Conservation (phyloP, 2,329 filamentous ascomycete species). For the Lecanicillium sp. region DNA sequence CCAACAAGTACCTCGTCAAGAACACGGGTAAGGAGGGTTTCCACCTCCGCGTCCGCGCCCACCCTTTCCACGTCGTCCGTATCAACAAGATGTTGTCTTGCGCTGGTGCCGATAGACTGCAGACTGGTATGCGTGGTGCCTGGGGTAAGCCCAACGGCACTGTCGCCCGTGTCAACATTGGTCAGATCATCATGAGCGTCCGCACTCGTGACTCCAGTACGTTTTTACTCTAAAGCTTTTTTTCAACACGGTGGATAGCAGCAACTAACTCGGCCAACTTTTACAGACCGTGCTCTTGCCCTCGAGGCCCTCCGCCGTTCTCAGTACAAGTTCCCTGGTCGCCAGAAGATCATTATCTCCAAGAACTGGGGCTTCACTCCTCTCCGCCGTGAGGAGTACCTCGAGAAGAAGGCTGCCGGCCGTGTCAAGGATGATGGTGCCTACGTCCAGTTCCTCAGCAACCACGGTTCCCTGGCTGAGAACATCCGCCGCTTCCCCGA, state of each 20-base stretch:
- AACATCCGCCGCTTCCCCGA: constrained; percentile 96
- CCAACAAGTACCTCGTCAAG: constrained; percentile 94
- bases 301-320: constrained; percentile 98
- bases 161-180: constrained; percentile 99
- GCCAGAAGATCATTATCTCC: constrained; percentile 99
- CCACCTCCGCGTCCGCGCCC: constrained; percentile 74
- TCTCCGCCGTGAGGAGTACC: constrained; percentile 94
- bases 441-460: constrained; percentile 98
- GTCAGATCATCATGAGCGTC: constrained; percentile 96
- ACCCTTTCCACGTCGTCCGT: constrained; percentile 99
- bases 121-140: constrained; percentile 99
- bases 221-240: constrained; percentile 26
- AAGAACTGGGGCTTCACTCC: constrained; percentile 99
- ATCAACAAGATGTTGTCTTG: constrained; percentile 99
- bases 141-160: constrained; percentile 99
- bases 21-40: constrained; percentile 64
- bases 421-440: constrained; percentile 95
- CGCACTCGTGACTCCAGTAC: constrained; percentile 89
- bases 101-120: constrained; percentile 99
- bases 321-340: constrained; percentile 99
- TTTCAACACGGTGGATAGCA: background rate
- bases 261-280: constrained; percentile 9
- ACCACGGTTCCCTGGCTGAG: constrained; percentile 75
- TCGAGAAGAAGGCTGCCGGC: constrained; percentile 88
- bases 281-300: constrained; percentile 73